Evolutionary conservation across 2,329 filamentous ascomycete genomes (phyloP), one percentile per base, ranked within the genome.

Genomic region (Fusarium sp.): DNA sequence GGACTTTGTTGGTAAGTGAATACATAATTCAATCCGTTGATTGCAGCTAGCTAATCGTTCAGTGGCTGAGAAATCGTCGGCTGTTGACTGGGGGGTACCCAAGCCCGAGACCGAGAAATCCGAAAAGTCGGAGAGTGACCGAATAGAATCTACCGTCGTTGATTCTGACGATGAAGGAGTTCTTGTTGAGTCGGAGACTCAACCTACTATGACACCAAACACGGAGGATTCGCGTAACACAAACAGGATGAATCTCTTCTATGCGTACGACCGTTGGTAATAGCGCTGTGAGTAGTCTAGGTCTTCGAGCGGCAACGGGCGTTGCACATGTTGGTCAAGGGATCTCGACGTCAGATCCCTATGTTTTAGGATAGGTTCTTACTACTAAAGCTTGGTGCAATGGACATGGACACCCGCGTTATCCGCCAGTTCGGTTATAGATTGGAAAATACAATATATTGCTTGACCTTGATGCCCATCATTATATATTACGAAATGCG

Each of bases 371-470:
- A 18, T 12, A 18, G 4, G 7, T 27, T 1, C 8, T 15, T 4
- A 23, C 3, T 38, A 39, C 9, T 0, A 12, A 5, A 39, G 21
- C 7, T n/a, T 39, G 7, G 12, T n/a, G 21, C 7, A 21, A 7
- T 14, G 38, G 21, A 12, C 21, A 39, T 14, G 12, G 7, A 39
- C 18, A 21, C 5, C n/a, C 7, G 18, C 23, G 8, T 18, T 10
- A 10, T 7, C 10, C 10, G 0, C 11, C 0, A 48, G 15, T 5
- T 23, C 3, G 21, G 6, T 12, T n/a, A 4, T 2, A 10, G 27
- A 31, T 18, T 48, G 15, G 45, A 48, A 31, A 31, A 48, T 48
- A n/a, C 7, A 31, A 16, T 9, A 6, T 9, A 18, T 31, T 8
- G 4, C 21, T 31, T n/a, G 10, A 48, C 7, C 45, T 10, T n/a